Percentiles rank a stretch among this genome's conserved stretches.
phyloP scores from a whole-genome alignment of 2,329 filamentous ascomycete species.

The Hypoxylon sp. region DNA sequence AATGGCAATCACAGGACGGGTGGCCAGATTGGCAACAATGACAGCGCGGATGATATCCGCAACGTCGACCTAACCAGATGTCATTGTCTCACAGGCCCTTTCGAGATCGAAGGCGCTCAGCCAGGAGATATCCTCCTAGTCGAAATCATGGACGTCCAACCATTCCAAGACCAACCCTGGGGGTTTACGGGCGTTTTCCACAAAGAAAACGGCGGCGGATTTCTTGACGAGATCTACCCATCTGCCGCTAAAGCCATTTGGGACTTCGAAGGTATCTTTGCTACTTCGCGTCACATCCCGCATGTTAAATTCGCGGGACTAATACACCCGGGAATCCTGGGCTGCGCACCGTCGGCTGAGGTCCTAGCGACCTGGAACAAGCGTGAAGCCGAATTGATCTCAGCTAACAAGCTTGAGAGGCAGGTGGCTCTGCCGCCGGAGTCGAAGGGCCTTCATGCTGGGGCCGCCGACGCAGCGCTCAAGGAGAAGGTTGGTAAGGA shows the following conservation, averaged over 20 bases:
- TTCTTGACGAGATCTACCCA: constrained; percentile 89
- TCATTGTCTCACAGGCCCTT: constrained; percentile 91
- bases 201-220: constrained; percentile 86
- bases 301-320: constrained; percentile 89
- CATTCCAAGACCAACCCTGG: constrained; percentile 88
- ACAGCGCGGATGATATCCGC: constrained; percentile 88
- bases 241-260: constrained; percentile 76
- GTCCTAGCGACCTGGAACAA: constrained; percentile 86
- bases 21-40: constrained; percentile 90
- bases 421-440: constrained; percentile 85
- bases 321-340: constrained; percentile 92
- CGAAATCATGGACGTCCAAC: constrained; percentile 94
- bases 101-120: constrained; percentile 86
- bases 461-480: constrained; percentile 70
- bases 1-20: constrained; percentile 65
- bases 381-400: constrained; percentile 85
- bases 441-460: constrained; percentile 79
- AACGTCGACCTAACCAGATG: constrained; percentile 87
- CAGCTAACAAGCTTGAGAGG: constrained; percentile 74
- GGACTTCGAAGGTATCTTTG: constrained; percentile 69
- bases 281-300: constrained; percentile 85
- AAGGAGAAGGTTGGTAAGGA: constrained; percentile 79
- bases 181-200: constrained; percentile 90
- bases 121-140: constrained; percentile 89
- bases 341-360: constrained; percentile 85